Conservation (phyloP, 2,329 filamentous ascomycete genomes). For the Coniochaeta prunicola region DNA sequence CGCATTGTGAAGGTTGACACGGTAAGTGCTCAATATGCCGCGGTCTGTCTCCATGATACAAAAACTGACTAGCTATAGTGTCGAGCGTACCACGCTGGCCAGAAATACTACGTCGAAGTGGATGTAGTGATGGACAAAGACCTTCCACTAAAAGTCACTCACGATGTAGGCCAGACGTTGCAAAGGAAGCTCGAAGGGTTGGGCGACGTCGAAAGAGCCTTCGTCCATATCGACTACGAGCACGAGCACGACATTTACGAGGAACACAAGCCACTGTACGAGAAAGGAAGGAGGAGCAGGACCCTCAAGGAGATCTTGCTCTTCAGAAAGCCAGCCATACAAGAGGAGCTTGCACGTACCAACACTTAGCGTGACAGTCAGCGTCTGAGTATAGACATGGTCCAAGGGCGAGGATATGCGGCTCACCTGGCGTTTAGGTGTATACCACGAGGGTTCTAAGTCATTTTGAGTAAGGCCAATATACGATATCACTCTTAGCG, state of each 20-base stretch:
- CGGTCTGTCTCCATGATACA: not conserved
- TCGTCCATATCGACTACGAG: constrained; percentile 38
- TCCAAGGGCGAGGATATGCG: not conserved
- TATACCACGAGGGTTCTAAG: too few relatives aligned
- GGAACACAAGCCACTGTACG: constrained; percentile 35
- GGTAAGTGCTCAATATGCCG: constrained; percentile 15
- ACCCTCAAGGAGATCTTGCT: constrained; percentile 26
- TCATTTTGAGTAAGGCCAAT: too few relatives aligned
- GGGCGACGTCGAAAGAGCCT: constrained; percentile 33
- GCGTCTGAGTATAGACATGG: not conserved
- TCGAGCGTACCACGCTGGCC: constrained; percentile 54
- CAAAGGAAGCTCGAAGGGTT: constrained; percentile 53
- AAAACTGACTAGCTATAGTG: constrained; percentile 23
- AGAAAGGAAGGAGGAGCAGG: constrained; percentile 21
- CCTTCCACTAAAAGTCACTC: constrained; percentile 46
- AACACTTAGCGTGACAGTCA: not conserved
- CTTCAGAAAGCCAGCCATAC: constrained; percentile 18
- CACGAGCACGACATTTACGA: constrained; percentile 30
- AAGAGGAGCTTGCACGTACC: constrained; percentile 4
- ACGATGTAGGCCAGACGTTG: constrained; percentile 52
- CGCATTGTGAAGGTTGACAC: constrained; percentile 52
- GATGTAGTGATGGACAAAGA: constrained; percentile 53
- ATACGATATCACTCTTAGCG: too few relatives aligned
- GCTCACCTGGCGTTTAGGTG: not conserved
- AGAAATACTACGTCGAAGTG: constrained; percentile 55